Evolutionary conservation across 345 rosid genomes (phyloP), one percentile per base, ranked within the genome.

Genomic region (Kandelia obovata): DNA sequence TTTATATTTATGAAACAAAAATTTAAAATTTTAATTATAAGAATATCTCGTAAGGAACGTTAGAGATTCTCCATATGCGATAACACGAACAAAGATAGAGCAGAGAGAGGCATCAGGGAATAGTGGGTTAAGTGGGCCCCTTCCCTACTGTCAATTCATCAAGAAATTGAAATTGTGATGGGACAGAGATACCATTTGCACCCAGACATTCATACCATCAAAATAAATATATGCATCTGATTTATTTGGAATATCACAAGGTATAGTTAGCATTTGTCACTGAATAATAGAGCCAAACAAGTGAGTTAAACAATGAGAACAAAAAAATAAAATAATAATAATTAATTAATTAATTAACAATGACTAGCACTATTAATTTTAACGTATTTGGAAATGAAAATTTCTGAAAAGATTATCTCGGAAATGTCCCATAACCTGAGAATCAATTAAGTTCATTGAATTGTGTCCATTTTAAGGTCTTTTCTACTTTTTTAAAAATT

Each of bases 191-290:
- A 63, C 74, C 68, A 55, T 57, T 30, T 64, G 68, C 69, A 71
- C 46, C 74, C 74, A 71, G 37, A 71, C 74, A 64, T 71, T 72
- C 65, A 64, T 58, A 34, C 70, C 51, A 65, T 72, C 68, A 13
- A 56, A 58, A 10, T 57, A 35, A 23, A 49, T 39, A 8, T 47
- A 57, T 65, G 34, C 49, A 2, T 32, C 60, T 65, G 23, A 52
- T 65, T 53, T 65, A 53, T 30, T 21, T 65, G 69, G 68, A 51
- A 52, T 39, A 39, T 65, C 68, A 51, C 20, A 32, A 15, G n/a
- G 28, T 2, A 20, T 20, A 21, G 53, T 39, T 17, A 2, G 9
- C 13, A 7, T 26, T 13, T 26, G 34, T 7, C 32, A 46, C 17
- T 10, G 46, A 39, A 43, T 43, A 43, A 43, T 13, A 13, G 16